phyloP scores from a whole-genome alignment of 176 grass and related monocot species.

The Aegilops speltoides region DNA sequence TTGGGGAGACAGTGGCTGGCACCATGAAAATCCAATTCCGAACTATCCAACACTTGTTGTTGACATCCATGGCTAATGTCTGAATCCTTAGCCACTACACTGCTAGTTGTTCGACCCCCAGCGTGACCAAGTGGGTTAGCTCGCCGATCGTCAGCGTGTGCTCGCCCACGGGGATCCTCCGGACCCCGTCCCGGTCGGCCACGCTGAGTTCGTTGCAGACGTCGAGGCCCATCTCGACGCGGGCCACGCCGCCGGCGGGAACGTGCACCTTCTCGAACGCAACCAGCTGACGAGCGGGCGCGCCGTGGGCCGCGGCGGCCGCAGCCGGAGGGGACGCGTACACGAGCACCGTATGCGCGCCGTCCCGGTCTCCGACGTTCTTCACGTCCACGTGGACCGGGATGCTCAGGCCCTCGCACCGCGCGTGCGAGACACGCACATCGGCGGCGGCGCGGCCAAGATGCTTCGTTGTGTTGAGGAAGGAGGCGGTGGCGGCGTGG shows the following conservation, averaged over 20 bases:
- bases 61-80: neutral
- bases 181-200: conserved; percentile 44
- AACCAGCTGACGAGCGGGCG: conserved; percentile 54
- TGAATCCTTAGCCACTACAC: conserved; percentile 23
- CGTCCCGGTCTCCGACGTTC: conserved; percentile 63
- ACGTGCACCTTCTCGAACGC: conserved; percentile 85
- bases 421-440: conserved; percentile 60
- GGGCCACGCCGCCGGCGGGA: conserved; percentile 35
- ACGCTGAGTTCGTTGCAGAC: conserved; percentile 59
- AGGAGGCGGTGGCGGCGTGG: neutral
- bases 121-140: conserved; percentile 51
- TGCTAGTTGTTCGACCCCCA: conserved; percentile 38
- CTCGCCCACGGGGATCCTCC: conserved; percentile 60
- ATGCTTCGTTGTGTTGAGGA: conserved; percentile 19
- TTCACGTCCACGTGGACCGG: conserved; percentile 61
- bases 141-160: conserved; percentile 59
- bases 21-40: conserved; percentile 7
- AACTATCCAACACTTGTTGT: conserved; percentile 1
- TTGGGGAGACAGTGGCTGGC: conserved; percentile 34
- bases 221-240: conserved; percentile 58
- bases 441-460: neutral
- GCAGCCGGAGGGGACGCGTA: conserved; percentile 40
- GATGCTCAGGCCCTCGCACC: conserved; percentile 49
- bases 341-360: conserved; percentile 68
- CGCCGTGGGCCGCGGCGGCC: neutral